Conservation (phyloP, 352 stramenopile species). For the Globisporangium ultimum region DNA sequence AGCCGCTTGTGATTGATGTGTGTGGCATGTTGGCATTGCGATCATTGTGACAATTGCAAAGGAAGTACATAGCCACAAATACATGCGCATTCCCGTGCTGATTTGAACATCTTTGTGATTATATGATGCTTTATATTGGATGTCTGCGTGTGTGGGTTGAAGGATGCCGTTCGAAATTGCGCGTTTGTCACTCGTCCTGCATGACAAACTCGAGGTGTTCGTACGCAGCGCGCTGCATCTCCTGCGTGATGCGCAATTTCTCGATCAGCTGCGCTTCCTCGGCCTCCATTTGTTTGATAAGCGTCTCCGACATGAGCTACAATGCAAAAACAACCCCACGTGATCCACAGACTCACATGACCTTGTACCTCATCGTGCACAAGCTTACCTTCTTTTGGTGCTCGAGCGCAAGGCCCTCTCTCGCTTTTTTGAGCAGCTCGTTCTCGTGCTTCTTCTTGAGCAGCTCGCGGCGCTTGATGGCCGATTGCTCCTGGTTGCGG, state of each 20-base stretch:
- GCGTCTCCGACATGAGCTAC: constrained; percentile 45
- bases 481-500: constrained; percentile 39
- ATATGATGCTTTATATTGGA: neutral
- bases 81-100: neutral
- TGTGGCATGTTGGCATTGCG: neutral
- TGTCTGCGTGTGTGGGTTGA: neutral
- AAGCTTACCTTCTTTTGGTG: constrained; percentile 38
- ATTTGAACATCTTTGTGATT: neutral
- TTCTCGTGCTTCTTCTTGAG: constrained; percentile 50
- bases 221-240: constrained; percentile 58
- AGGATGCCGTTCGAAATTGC: neutral
- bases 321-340: neutral
- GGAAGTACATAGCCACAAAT: no score
- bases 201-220: constrained; percentile 69
- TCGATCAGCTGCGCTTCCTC: constrained; percentile 64
- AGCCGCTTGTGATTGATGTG: constrained; percentile 8
- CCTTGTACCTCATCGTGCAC: neutral
- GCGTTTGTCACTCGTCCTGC: constrained; percentile 25
- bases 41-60: no score
- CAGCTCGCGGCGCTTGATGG: constrained; percentile 33
- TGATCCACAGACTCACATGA: neutral
- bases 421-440: constrained; percentile 39
- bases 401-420: constrained; percentile 46
- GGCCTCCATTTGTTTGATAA: constrained; percentile 62
- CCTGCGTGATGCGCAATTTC: constrained; percentile 55